phyloP scores from a whole-genome alignment of 2,329 filamentous ascomycete genomes.

The Waltergamsia citrina region DNA sequence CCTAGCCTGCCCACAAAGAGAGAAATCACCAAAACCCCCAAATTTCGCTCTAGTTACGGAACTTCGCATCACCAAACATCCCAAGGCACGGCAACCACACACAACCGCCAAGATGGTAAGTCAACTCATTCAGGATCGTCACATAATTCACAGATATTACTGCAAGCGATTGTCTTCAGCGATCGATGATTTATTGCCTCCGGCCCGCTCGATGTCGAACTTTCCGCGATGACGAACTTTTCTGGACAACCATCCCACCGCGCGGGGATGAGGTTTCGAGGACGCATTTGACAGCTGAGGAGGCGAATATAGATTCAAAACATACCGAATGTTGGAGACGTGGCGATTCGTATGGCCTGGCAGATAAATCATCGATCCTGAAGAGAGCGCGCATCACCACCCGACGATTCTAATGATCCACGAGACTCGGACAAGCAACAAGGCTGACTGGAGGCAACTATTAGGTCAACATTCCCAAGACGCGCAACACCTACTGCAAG shows the following conservation, averaged over 20 bases:
- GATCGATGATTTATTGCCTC: constrained; percentile 5
- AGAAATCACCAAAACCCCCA: constrained; percentile 32
- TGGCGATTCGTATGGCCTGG: not conserved
- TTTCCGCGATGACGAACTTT: not conserved
- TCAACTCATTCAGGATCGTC: no score
- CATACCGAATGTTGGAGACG: no score
- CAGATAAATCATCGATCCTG: constrained; percentile 2
- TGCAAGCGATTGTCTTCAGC: constrained; percentile 2
- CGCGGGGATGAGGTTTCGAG: no score
- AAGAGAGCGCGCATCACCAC: not conserved
- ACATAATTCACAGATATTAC: not conserved
- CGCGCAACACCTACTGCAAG: constrained; percentile 96
- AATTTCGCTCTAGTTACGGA: constrained; percentile 25
- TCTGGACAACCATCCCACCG: no score
- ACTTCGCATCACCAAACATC: constrained; percentile 32
- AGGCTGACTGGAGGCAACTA: constrained; percentile 18
- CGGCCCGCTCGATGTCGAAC: no score
- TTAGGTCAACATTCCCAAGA: constrained; percentile 97
- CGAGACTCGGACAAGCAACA: not conserved
- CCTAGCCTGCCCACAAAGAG: constrained; percentile 33
- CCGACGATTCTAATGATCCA: not conserved
- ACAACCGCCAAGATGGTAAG: constrained; percentile 41
- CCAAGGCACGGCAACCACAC: constrained; percentile 28
- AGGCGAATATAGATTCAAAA: not conserved
- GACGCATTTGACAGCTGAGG: not conserved